Conservation (phyloP, 2,329 filamentous ascomycete species). For the Trichocomaceae sp. region DNA sequence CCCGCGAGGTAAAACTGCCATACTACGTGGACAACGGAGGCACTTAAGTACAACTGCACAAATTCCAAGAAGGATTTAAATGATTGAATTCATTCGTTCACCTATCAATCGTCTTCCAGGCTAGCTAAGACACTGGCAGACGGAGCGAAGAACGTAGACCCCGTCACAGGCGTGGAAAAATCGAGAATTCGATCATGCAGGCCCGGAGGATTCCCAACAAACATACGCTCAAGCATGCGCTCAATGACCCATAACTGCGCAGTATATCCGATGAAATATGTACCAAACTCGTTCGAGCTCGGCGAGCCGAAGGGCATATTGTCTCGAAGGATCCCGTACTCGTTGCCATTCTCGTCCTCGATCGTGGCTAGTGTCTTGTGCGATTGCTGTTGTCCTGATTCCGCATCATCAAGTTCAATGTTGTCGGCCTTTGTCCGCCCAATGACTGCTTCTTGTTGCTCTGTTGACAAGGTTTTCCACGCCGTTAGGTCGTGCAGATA, state of each 20-base stretch:
- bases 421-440: slow-evolving; percentile 55
- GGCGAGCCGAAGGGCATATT: slow-evolving; percentile 58
- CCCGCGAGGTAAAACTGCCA: no score
- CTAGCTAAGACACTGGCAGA: slow-evolving; percentile 32
- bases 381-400: slow-evolving; percentile 39
- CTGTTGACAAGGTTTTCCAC: slow-evolving; percentile 44
- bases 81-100: neutral
- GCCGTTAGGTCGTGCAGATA: slow-evolving; percentile 48
- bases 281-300: slow-evolving; percentile 47
- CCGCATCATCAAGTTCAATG: slow-evolving; percentile 49
- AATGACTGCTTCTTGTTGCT: slow-evolving; percentile 51
- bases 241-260: slow-evolving; percentile 50
- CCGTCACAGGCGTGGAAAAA: slow-evolving; percentile 49
- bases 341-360: slow-evolving; percentile 45
- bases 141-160: slow-evolving; percentile 50
- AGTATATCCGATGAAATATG: slow-evolving; percentile 54
- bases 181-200: slow-evolving; percentile 52
- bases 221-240: slow-evolving; percentile 54
- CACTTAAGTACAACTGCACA: no score
- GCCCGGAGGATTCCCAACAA: slow-evolving; percentile 48
- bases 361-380: slow-evolving; percentile 53
- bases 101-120: neutral
- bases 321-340: slow-evolving; percentile 50
- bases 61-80: no score
- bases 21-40: no score